Conservation (phyloP, 257 asterid species). For the Petunia axillaris region DNA sequence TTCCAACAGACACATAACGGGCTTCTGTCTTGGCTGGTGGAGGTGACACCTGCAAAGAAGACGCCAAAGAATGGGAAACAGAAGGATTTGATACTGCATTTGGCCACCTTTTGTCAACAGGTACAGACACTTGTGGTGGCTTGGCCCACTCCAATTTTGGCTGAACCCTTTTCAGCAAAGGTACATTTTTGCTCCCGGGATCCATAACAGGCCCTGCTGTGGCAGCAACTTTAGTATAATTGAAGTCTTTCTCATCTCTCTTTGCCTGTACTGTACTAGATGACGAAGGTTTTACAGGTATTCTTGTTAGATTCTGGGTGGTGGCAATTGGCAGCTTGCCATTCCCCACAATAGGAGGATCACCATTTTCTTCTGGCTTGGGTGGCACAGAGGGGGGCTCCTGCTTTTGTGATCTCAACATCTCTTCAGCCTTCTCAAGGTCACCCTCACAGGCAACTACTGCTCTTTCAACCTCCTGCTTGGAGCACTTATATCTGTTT, state of each 20-base stretch:
- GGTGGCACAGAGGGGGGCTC: conserved; percentile 55
- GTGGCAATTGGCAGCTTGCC: conserved; percentile 45
- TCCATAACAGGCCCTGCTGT: conserved; percentile 54
- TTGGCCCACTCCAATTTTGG: conserved; percentile 70
- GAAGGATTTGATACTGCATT: conserved; percentile 48
- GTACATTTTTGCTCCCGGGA: conserved; percentile 58
- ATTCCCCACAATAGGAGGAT: conserved; percentile 51
- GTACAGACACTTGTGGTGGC: conserved; percentile 49
- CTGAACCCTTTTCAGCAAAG: conserved; percentile 55
- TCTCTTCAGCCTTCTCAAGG: conserved; percentile 83
- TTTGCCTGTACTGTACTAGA: conserved; percentile 50
- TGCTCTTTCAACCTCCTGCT: conserved; percentile 91
- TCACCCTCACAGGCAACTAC: conserved; percentile 88
- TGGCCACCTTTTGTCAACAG: conserved; percentile 72
- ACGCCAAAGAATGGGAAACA: conserved; percentile 44
- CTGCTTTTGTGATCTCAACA: conserved; percentile 69
- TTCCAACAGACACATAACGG: conserved; percentile 41
- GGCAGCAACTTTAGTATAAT: conserved; percentile 56
- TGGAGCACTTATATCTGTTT: conserved; percentile 65
- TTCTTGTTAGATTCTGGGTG: conserved; percentile 45
- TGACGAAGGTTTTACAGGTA: conserved; percentile 45
- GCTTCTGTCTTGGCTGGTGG: conserved; percentile 50
- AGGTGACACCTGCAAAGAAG: conserved; percentile 53
- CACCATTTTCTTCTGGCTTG: conserved; percentile 68
- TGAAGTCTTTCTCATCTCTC: conserved; percentile 76